These are phyloP conservation scores for Leishmania lainsoni DNA, from an alignment of 208 protist species.

Conservation along the genomic window DNA sequence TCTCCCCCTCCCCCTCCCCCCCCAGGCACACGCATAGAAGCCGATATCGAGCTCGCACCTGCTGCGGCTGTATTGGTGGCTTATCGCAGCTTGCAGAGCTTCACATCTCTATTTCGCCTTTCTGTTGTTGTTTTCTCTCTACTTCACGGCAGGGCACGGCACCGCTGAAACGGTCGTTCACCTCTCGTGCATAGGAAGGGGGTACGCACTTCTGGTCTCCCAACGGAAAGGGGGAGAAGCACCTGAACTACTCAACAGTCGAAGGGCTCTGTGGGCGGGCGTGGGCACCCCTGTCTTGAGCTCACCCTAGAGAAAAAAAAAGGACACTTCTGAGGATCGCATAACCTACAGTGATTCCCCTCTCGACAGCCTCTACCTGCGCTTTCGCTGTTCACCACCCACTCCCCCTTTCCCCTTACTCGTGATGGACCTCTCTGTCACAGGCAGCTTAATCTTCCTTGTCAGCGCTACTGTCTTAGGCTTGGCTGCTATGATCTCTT, in stretches of 20 bases:
- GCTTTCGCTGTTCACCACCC: background rate
- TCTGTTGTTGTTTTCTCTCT: too few species aligned
- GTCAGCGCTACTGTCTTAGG: background rate
- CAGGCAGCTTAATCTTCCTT: background rate
- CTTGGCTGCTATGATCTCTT: background rate
- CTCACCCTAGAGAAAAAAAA: background rate
- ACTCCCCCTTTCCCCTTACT: background rate
- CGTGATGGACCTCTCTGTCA: background rate
- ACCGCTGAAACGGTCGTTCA: background rate
- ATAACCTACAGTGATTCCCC: background rate
- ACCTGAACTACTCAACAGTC: background rate
- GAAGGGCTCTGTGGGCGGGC: background rate
- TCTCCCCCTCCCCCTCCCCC: background rate
- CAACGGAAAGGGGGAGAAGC: background rate
- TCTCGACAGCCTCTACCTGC: background rate
- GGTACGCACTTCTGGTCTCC: background rate
- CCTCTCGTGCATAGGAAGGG: background rate
- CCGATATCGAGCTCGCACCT: background rate
- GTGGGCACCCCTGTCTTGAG: background rate
- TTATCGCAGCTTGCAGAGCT: background rate
- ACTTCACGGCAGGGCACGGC: too few species aligned
- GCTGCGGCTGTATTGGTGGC: background rate
- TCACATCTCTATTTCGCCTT: too few species aligned
- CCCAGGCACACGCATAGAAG: background rate
- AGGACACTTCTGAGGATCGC: background rate